Evolutionary conservation across 805 yeast species (phyloP), one percentile per base, ranked within the genome.

Genomic region (Suhomyces vadensis): DNA sequence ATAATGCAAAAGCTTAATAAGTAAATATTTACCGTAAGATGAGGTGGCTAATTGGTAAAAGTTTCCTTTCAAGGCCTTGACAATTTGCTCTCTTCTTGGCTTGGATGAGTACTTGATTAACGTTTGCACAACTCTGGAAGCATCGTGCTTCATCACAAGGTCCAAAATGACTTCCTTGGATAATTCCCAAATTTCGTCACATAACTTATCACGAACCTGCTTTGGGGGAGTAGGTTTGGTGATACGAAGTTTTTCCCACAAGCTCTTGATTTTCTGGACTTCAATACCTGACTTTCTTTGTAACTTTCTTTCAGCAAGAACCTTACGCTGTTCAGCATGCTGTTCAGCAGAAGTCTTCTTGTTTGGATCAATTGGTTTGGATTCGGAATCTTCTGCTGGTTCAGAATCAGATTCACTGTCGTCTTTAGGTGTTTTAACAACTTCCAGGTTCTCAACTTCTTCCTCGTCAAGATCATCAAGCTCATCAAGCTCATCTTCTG

Each of bases 101-200:
- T 84, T 87, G 29, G 85, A 73, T 9, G 94, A 83, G 62, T 87
- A 89, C 64, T 92, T 92, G 49, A 92, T 83, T 53, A 92, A 77
- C 1, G 97, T 90, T 69, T 92, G 99, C 33, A 92, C 95, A 44
- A 92, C 92, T 71, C 99, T 81, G 19, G 97, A 88, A 7, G 97
- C 92, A 73, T 92, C 98, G 62, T 92, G 99, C 72, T 94, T 90
- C 70, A 92, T 65, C 25, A 92, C 97, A 53, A 92, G 76, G 57
- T 92, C 97, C 50, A 79, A 79, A 44, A 90, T 77, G 41, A 83
- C 81, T 57, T 85, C 89, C 56, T 85, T 80, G 40, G 95, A 74
- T 48, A 88, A 75, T 19, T 77, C 83, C 96, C 97, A 91, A 36
- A 87, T 82, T 67, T 91, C 92, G 55, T 85, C 77, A 54, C 91